These are phyloP conservation scores for Aegilops umbellulata DNA, from an alignment of 176 grass and related monocot genomes.

Conservation along the genomic window DNA sequence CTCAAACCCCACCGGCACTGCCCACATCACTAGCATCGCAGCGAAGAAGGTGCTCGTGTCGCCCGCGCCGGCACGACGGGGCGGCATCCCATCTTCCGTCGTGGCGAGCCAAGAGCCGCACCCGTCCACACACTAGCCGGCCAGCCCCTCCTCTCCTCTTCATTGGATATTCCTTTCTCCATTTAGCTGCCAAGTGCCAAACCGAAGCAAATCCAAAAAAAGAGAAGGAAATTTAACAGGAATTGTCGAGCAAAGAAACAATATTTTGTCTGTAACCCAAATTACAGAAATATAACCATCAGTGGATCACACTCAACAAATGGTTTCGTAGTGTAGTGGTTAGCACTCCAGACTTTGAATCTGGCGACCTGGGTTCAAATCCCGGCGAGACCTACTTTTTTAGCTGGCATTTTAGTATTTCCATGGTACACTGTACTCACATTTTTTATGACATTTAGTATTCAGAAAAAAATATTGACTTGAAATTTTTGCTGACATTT, in stretches of 20 bases:
- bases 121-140: too few species aligned
- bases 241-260: not conserved
- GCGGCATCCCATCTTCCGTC: constrained; percentile 20
- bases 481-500: not conserved
- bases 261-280: not conserved
- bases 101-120: too few species aligned
- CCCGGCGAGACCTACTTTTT: constrained; percentile 44
- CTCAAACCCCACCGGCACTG: constrained; percentile 62
- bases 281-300: not conserved
- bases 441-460: not conserved
- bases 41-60: constrained; percentile 59
- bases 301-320: not conserved
- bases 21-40: constrained; percentile 77
- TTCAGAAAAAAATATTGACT: too few species aligned
- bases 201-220: not conserved
- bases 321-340: constrained; percentile 88
- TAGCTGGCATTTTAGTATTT: not conserved
- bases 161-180: too few species aligned
- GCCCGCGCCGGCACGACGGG: constrained; percentile 30
- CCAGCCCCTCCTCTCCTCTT: too few species aligned
- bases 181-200: not conserved
- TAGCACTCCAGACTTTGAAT: constrained; percentile 99
- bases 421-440: not conserved
- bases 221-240: too few species aligned
- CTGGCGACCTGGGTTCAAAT: constrained; percentile 99